Percentiles rank a stretch among this genome's conserved stretches.
Evolutionary conservation across 345 rosid genomes (phyloP).

Genomic region (Turnera subulata): DNA sequence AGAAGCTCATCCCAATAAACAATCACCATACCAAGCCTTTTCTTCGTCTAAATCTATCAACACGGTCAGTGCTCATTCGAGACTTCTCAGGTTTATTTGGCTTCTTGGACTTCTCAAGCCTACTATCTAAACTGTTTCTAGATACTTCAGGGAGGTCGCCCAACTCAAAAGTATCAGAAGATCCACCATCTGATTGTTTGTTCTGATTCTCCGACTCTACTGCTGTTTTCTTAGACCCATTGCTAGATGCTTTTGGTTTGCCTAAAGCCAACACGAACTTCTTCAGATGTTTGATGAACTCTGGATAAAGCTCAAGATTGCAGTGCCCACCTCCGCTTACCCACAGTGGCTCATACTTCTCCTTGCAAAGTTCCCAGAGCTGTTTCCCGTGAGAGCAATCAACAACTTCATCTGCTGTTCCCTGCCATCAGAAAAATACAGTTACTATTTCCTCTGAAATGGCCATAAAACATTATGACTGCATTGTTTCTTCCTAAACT

Average conservation of each 20-base stretch:
- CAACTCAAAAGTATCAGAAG: slow-evolving; percentile 65
- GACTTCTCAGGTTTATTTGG: slow-evolving; percentile 83
- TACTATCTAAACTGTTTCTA: slow-evolving; percentile 93
- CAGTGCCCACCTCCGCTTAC: slow-evolving; percentile 85
- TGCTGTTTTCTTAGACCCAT: slow-evolving; percentile 32
- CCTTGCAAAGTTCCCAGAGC: slow-evolving; percentile 78
- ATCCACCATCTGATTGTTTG: slow-evolving; percentile 50
- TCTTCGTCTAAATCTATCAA: slow-evolving; percentile 70
- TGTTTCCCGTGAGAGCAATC: slow-evolving; percentile 85
- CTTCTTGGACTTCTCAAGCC: slow-evolving; percentile 88
- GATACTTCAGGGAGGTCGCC: slow-evolving; percentile 76
- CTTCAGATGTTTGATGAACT: slow-evolving; percentile 74
- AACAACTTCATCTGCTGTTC: slow-evolving; percentile 85
- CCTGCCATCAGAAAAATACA: slow-evolving; percentile 33
- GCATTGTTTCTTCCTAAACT: too few species aligned
- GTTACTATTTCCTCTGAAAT: not conserved
- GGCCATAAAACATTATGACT: too few species aligned
- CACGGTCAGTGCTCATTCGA: slow-evolving; percentile 85
- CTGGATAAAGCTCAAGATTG: slow-evolving; percentile 87
- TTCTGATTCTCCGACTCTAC: slow-evolving; percentile 41
- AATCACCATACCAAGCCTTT: slow-evolving; percentile 74
- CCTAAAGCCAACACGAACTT: slow-evolving; percentile 56
- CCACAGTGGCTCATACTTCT: slow-evolving; percentile 86
- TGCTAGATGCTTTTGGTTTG: slow-evolving; percentile 47
- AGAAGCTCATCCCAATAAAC: slow-evolving; percentile 24